Conservation (phyloP, 1,284 basidiomycete species). For the Xerocomus amazonicus region DNA sequence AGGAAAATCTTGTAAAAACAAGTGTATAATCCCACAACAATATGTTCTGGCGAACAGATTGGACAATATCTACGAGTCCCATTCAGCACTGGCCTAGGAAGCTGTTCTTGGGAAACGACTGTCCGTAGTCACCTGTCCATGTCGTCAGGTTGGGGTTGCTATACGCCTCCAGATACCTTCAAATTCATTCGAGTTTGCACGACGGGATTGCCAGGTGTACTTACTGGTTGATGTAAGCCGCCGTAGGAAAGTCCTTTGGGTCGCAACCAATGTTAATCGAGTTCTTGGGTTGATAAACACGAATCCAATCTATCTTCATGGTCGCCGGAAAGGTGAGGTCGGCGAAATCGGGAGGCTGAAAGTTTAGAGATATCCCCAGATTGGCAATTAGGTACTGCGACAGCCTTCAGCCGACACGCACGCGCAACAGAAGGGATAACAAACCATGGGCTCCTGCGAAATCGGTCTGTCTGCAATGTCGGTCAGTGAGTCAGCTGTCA, state of each 20-base stretch:
- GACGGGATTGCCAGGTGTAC: conserved; percentile 23
- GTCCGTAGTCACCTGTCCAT: conserved; percentile 55
- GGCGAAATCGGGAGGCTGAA: conserved; percentile 65
- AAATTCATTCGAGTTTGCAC: conserved; percentile 21
- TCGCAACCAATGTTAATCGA: conserved; percentile 80
- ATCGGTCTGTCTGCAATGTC: conserved; percentile 74
- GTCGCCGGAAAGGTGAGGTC: conserved; percentile 65
- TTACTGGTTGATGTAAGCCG: conserved; percentile 68
- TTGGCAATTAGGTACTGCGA: conserved; percentile 73
- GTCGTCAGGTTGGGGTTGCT: conserved; percentile 56
- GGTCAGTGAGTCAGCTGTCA: conserved; percentile 61
- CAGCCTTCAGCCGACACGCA: conserved; percentile 2
- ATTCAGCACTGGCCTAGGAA: conserved; percentile 51
- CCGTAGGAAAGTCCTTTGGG: conserved; percentile 74
- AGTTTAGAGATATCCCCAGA: conserved; percentile 79
- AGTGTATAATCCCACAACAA: conserved; percentile 4
- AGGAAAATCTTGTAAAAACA: conserved; percentile 12
- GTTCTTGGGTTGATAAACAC: conserved; percentile 74
- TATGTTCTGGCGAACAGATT: conserved; percentile 5
- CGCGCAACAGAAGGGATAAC: conserved; percentile 10
- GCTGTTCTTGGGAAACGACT: conserved; percentile 58
- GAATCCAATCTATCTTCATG: conserved; percentile 80
- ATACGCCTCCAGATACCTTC: conserved; percentile 50
- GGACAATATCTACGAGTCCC: conserved; percentile 5
- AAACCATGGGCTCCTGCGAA: conserved; percentile 81